A percentile compares a stretch with the other conserved stretches of the same genome.
phyloP scores from a whole-genome alignment of 768 basidiomycete genomes.

The Crucibulum laeve region DNA sequence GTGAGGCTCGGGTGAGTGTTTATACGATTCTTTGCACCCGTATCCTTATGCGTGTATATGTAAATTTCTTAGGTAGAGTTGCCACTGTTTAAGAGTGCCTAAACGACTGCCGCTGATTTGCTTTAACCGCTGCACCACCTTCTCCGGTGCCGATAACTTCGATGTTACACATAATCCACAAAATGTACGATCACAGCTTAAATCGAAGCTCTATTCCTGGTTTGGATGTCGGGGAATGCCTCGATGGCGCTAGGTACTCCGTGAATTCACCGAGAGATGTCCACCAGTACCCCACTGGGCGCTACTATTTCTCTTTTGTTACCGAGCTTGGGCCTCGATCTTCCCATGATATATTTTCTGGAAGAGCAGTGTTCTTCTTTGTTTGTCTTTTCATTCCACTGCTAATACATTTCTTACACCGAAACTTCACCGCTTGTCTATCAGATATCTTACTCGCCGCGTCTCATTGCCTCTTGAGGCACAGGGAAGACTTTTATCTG shows the following conservation, averaged over 20 bases:
- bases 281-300: neutral
- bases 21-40: neutral
- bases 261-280: neutral
- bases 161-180: neutral
- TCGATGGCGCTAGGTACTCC: neutral
- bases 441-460: neutral
- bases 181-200: neutral
- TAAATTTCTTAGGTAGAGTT: neutral
- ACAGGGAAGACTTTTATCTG: no score
- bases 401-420: neutral
- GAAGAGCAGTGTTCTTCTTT: neutral
- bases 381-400: neutral
- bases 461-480: no score
- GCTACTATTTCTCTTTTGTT: no score
- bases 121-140: neutral
- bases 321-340: neutral
- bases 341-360: constrained; percentile 1
- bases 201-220: neutral
- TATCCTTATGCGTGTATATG: no score
- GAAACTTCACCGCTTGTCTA: neutral
- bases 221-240: neutral
- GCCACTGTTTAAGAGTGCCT: no score
- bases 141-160: neutral
- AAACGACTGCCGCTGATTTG: no score
- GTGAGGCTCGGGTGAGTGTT: constrained; percentile 26